Evolutionary conservation across 2,329 filamentous ascomycete species (phyloP), one percentile per base, ranked within the genome.

Genomic region (Colletotrichum limetticola): DNA sequence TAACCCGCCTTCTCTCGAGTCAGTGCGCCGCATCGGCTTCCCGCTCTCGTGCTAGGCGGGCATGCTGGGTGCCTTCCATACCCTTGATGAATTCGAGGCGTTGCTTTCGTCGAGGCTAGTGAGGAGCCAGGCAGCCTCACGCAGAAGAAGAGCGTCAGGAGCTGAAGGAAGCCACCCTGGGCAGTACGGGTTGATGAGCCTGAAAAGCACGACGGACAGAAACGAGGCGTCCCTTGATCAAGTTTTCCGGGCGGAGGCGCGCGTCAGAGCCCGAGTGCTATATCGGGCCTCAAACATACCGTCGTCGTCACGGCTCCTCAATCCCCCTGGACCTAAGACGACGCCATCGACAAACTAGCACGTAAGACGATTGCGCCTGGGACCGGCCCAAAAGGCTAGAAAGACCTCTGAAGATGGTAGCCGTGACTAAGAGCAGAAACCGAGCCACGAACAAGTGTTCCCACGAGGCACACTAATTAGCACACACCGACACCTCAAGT

Each of bases 201-300:
- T 42, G 37, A 24, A 14, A 32, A 32, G 42, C 6, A 24, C 7
- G 61, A 35, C 12, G 30, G 35, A 28, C 26, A 53, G 28, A 55
- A 55, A 32, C 53, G 30, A 56, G 49, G 49, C 61, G 61, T 37
- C 52, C 12, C 3, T 37, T 4, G n/a, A 53, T 4, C 37, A 11
- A 62, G 26, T 49, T n/a, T n/a, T 19, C 42, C 7, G 42, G 59
- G 42, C n/a, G 6, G 11, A 30, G 28, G 60, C 42, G 6, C 42
- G 26, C 49, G 46, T 30, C 30, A 30, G 22, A n/a, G 46, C 61
- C 61, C 49, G 24, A 56, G n/a, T 26, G 53, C 61, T 64, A 64
- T 64, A 64, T 55, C 30, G 49, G 49, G 61, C 61, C 30, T 35
- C 46, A 56, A 56, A 56, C 61, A 37, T 28, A 26, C 46, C 46